Evolutionary conservation across 2,329 filamentous ascomycete species (phyloP), one percentile per base, ranked within the genome.

Genomic region (Scopulariopsis brevicaulis): DNA sequence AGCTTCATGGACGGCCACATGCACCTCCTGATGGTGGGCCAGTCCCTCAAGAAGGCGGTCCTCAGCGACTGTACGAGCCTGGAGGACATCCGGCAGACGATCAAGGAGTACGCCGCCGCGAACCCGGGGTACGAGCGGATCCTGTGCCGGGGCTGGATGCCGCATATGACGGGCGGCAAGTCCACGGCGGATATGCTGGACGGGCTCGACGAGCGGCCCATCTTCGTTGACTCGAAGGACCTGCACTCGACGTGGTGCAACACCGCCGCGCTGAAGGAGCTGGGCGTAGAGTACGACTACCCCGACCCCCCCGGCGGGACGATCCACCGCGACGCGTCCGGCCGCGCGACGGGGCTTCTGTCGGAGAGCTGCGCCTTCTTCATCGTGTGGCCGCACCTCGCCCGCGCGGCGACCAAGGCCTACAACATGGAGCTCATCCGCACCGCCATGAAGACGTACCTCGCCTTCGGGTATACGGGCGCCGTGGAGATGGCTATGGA

Each of bases 401-500:
- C 77, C 1, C 74, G 79, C 1, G 70, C 78, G 0, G 72, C 74
- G 2, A 69, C 75, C 37, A 69, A 76, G 25, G 77, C 82, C 53
- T 75, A 75, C 40, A 73, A 77, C 28, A 32, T 32, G 56, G 71
- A 73, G 5, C 73, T 75, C 3, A 72, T 83, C 60, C 67, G 68
- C 20, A 74, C 74, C 0, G 80, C 78, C 0, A 72, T 83, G 25
- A 63, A 71, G 2, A 73, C 76, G 0, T 83, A 81, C 62, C 77
- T 76, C 60, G 67, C 72, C 0, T 76, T 73, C 1, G 80, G 81
- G 1, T 81, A 79, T 63, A 83, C 79, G 0, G 79, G 80, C 2
- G 72, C 80, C 46, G 71, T 81, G 8, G 80, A 83, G 56, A 83
- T 83, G 81, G 81, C 81, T 52, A 83, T 83, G 80, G 80, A 83